Evolutionary conservation across 345 rosid genomes (phyloP), one percentile per base, ranked within the genome.

Genomic region (Eucalyptus victrix): DNA sequence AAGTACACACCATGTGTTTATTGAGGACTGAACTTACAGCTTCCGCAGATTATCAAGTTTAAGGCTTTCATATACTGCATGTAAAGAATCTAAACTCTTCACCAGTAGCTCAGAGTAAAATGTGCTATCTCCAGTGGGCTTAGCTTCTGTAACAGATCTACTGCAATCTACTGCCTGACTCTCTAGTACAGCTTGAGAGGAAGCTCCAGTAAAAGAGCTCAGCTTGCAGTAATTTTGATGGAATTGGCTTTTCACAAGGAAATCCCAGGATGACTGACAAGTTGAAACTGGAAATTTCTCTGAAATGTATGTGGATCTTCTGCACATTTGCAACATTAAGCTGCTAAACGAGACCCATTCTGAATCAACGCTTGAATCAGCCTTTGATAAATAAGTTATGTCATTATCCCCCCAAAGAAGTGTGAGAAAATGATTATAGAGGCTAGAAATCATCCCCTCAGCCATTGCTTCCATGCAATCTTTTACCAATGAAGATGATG

Each of bases 41-140:
- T 95, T 95, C 26, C 99, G 97, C 90, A 98, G 98, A 91, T 89
- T 94, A 93, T 98, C 96, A 95, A 98, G 91, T 91, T 98, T 98
- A 92, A 98, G 93, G 94, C 94, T 95, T 94, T 98, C 99, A 95
- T 97, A 97, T 13, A 97, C 92, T 47, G 99, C 97, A 94, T 98
- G 99, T 90, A 97, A 92, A 89, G 95, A 93, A 92, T 93, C 97
- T 93, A 97, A 94, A 90, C 91, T 93, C 92, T 93, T 94, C 93
- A 80, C 86, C 91, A 97, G 90, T 86, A 96, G 90, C 91, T 93
- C 94, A 86, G 91, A 92, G 93, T 91, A 89, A 91, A 91, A 92
- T 86, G 96, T 91, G 85, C 89, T 90, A 65, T 89, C 93, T 86
- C 89, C 90, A 90, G 88, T 91, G 87, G 91, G 92, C 86, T 90